phyloP scores from a whole-genome alignment of 768 basidiomycete genomes.

The Termitomyces sp. region DNA sequence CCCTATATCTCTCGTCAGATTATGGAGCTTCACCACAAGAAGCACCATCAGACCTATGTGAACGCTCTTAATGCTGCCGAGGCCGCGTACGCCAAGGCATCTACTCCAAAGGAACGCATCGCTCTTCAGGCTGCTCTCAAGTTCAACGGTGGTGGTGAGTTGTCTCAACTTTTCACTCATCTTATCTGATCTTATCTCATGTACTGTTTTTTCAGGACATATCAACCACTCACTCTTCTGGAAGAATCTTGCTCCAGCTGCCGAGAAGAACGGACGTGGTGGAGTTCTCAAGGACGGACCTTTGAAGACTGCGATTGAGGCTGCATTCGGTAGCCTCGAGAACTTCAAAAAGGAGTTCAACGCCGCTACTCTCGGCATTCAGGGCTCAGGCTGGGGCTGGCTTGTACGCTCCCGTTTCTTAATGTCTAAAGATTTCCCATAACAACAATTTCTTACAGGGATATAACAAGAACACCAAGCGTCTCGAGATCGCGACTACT shows the following conservation, averaged over 20 bases:
- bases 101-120: slow-evolving; percentile 74
- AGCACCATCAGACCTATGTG: slow-evolving; percentile 95
- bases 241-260: slow-evolving; percentile 3
- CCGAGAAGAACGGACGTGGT: slow-evolving; percentile 77
- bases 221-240: slow-evolving; percentile 5
- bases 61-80: slow-evolving; percentile 90
- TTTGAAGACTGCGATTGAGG: slow-evolving; percentile 59
- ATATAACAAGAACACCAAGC: slow-evolving; percentile 56
- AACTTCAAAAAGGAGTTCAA: slow-evolving; percentile 79
- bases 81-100: slow-evolving; percentile 59
- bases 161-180: background rate
- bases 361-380: slow-evolving; percentile 77
- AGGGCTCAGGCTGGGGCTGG: slow-evolving; percentile 97
- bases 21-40: slow-evolving; percentile 91
- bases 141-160: slow-evolving; percentile 92
- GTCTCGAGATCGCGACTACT: slow-evolving; percentile 85
- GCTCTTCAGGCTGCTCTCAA: slow-evolving; percentile 86
- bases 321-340: slow-evolving; percentile 67
- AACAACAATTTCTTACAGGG: slow-evolving; percentile 48
- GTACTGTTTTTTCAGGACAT: slow-evolving; percentile 9
- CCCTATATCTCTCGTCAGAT: slow-evolving; percentile 87
- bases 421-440: no score
- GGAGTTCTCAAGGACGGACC: slow-evolving; percentile 57
- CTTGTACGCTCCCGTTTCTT: slow-evolving; percentile 50
- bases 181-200: slow-evolving; percentile 8